phyloP scores from a whole-genome alignment of 2,329 filamentous ascomycete species.

The Microcera coccophila region DNA sequence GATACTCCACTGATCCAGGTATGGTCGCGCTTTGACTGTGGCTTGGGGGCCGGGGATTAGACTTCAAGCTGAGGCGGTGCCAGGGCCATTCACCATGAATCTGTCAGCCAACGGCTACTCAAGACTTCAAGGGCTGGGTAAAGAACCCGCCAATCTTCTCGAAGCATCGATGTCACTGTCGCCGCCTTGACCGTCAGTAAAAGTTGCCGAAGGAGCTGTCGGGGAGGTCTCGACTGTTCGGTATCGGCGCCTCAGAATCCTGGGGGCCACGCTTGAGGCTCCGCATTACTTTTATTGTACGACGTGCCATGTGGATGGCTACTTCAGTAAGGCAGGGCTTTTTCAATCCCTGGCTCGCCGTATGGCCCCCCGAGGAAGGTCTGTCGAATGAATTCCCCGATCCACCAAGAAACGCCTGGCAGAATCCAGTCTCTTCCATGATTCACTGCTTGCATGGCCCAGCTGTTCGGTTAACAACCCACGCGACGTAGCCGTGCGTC shows the following conservation, averaged over 20 bases:
- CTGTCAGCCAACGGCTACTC: conserved; percentile 1
- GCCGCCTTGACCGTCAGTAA: conserved; percentile 9
- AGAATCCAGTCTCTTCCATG: neutral
- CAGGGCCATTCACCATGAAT: conserved; percentile 11
- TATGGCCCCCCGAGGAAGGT: neutral
- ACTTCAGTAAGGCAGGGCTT: neutral
- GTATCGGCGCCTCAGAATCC: conserved; percentile 1
- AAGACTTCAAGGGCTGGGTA: too few relatives aligned
- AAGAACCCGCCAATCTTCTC: too few relatives aligned
- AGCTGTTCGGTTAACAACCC: too few relatives aligned
- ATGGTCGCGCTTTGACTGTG: neutral
- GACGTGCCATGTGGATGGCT: conserved; percentile 3
- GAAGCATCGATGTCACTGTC: neutral
- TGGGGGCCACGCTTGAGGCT: conserved; percentile 6
- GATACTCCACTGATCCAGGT: neutral
- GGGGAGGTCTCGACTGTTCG: conserved; percentile 17
- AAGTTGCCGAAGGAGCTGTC: conserved; percentile 3
- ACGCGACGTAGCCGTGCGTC: neutral
- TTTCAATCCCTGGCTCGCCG: neutral
- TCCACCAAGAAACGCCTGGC: neutral
- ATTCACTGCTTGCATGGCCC: too few relatives aligned
- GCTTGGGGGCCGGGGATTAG: neutral
- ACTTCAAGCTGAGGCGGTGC: neutral
- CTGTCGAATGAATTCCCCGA: neutral
- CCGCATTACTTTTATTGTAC: conserved; percentile 6